These are phyloP conservation scores for Infundibulicybe gibba DNA, from an alignment of 768 basidiomycete genomes.

Conservation along the genomic window DNA sequence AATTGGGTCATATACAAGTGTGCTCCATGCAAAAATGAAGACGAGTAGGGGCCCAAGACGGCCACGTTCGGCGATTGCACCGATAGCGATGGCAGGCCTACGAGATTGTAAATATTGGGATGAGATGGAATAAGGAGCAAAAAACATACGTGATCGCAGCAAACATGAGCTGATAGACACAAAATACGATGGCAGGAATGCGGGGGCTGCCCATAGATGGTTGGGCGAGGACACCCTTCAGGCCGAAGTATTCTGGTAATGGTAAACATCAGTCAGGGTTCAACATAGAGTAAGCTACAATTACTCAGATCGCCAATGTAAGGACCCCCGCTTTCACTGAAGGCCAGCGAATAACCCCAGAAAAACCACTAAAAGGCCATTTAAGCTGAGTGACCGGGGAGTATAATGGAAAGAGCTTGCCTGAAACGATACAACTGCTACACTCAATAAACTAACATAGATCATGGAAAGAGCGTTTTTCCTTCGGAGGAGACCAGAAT, in stretches of 20 bases:
- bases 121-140: neutral
- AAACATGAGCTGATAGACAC: slow-evolving; percentile 89
- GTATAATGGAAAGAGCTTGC: slow-evolving; percentile 36
- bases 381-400: neutral
- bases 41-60: slow-evolving; percentile 83
- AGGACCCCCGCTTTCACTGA: slow-evolving; percentile 68
- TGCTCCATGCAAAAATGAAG: slow-evolving; percentile 89
- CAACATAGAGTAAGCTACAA: slow-evolving; percentile 19
- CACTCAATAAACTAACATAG: slow-evolving; percentile 69
- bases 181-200: slow-evolving; percentile 75
- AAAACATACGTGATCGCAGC: slow-evolving; percentile 74
- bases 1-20: slow-evolving; percentile 89
- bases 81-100: slow-evolving; percentile 84
- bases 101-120: slow-evolving; percentile 8
- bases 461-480: slow-evolving; percentile 95
- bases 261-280: neutral
- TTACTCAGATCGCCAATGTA: slow-evolving; percentile 85
- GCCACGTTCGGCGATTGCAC: slow-evolving; percentile 88
- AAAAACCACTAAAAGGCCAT: slow-evolving; percentile 78
- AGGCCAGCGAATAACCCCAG: slow-evolving; percentile 94
- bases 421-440: slow-evolving; percentile 84
- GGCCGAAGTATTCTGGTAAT: slow-evolving; percentile 69
- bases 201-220: slow-evolving; percentile 71
- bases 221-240: slow-evolving; percentile 72
- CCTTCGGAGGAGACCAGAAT: slow-evolving; percentile 84